Evolutionary conservation across 2,329 filamentous ascomycete species (phyloP).

Genomic region (Hysterium pulicare): DNA sequence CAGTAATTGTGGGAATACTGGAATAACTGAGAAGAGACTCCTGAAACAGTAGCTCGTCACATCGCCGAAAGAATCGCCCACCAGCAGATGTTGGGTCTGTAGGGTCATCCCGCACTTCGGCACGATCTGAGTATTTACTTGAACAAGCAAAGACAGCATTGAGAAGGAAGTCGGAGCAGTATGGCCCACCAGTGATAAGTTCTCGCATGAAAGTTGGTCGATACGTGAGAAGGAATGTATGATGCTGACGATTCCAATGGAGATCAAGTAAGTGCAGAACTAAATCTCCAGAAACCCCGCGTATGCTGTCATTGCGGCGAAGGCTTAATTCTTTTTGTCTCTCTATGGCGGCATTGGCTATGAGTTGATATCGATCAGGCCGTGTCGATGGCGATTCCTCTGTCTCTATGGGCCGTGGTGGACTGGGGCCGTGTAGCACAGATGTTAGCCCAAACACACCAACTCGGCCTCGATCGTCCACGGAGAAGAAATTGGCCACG

Average conservation of each 20-base stretch:
- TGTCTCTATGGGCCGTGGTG: neutral
- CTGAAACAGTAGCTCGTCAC: conserved; percentile 17
- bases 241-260: conserved; percentile 49
- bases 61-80: conserved; percentile 17
- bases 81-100: conserved; percentile 45
- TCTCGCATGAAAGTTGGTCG: conserved; percentile 39
- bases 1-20: conserved; percentile 24
- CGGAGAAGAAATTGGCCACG: neutral
- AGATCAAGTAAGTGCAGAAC: conserved; percentile 10
- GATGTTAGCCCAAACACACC: neutral
- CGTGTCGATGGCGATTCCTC: neutral
- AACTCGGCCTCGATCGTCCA: neutral
- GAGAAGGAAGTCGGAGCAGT: conserved; percentile 53
- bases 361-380: neutral
- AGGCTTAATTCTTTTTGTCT: conserved; percentile 2
- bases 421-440: neutral
- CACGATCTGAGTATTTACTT: conserved; percentile 43
- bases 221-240: conserved; percentile 46
- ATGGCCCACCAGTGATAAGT: conserved; percentile 50
- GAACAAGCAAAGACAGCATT: conserved; percentile 50
- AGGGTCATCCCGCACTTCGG: conserved; percentile 43
- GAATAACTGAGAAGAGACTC: conserved; percentile 12
- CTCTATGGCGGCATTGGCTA: conserved; percentile 4
- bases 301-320: neutral
- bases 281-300: conserved; percentile 1